Percentiles rank a stretch among this genome's conserved stretches.
These are phyloP conservation scores for Niebla homalea DNA, from an alignment of 495 filamentous ascomycete species.

Conservation along the genomic window DNA sequence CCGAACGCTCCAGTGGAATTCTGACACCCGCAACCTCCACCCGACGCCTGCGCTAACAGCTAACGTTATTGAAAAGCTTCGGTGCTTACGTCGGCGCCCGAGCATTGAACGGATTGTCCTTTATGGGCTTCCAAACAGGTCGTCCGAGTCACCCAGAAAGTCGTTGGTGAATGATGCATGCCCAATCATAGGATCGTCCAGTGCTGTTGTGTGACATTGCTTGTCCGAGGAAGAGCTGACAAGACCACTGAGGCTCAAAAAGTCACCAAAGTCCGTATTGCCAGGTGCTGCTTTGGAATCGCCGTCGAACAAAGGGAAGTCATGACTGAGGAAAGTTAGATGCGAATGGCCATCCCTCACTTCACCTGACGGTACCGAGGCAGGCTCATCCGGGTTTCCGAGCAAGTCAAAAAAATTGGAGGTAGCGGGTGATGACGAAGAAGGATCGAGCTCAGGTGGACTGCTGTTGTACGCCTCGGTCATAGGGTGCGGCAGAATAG, in stretches of 20 bases:
- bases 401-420: conserved; percentile 13
- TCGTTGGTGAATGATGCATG: neutral
- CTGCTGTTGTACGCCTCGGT: conserved; percentile 23
- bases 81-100: neutral
- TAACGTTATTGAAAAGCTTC: neutral
- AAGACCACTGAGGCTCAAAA: neutral
- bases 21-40: neutral
- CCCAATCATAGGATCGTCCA: neutral
- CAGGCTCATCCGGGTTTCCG: conserved; percentile 2
- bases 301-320: conserved; percentile 1
- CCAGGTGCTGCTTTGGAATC: neutral
- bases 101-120: neutral
- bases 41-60: neutral
- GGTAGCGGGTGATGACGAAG: conserved; percentile 11
- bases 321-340: neutral
- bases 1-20: no score
- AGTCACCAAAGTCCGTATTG: neutral
- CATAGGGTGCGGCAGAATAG: conserved; percentile 2
- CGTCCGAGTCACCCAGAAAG: neutral
- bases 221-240: neutral
- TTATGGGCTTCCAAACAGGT: neutral
- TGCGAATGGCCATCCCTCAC: neutral
- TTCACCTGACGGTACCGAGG: neutral
- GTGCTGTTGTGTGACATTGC: neutral
- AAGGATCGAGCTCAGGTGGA: conserved; percentile 29